Evolutionary conservation across 208 protist genomes (phyloP).

Genomic region (Leishmania tarentolae): DNA sequence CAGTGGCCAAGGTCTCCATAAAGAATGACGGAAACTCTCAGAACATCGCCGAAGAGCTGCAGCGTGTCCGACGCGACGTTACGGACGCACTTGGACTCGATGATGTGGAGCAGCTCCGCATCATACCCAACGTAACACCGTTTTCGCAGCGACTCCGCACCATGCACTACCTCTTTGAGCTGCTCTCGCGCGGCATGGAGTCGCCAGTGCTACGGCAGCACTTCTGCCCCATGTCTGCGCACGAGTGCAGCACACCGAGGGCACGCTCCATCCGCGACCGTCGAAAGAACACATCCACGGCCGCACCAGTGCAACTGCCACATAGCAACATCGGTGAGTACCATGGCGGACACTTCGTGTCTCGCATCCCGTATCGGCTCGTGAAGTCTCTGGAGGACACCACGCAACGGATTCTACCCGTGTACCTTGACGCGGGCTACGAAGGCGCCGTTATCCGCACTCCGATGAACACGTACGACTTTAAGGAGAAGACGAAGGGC

Average conservation of each 20-base stretch:
- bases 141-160: slow-evolving; percentile 84
- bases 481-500: slow-evolving; percentile 70
- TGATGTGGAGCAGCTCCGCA: slow-evolving; percentile 67
- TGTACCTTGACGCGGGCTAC: slow-evolving; percentile 58
- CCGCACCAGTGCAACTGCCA: background rate
- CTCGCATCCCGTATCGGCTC: slow-evolving; percentile 65
- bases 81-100: slow-evolving; percentile 29
- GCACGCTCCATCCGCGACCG: background rate
- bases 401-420: slow-evolving; percentile 43
- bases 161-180: slow-evolving; percentile 65
- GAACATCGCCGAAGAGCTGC: slow-evolving; percentile 14
- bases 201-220: slow-evolving; percentile 45
- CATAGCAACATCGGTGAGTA: slow-evolving; percentile 4
- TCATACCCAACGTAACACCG: slow-evolving; percentile 76
- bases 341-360: slow-evolving; percentile 60
- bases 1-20: background rate
- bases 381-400: slow-evolving; percentile 58
- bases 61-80: slow-evolving; percentile 25
- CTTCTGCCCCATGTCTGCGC: slow-evolving; percentile 33
- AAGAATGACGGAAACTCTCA: background rate
- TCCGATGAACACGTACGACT: slow-evolving; percentile 77
- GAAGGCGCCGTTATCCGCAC: slow-evolving; percentile 85
- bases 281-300: background rate
- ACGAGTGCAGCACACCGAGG: background rate
- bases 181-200: slow-evolving; percentile 44